Base-by-base conservation (phyloP, 2,329 filamentous ascomycete species). In the Cadophora luteo-olivacea region DNA sequence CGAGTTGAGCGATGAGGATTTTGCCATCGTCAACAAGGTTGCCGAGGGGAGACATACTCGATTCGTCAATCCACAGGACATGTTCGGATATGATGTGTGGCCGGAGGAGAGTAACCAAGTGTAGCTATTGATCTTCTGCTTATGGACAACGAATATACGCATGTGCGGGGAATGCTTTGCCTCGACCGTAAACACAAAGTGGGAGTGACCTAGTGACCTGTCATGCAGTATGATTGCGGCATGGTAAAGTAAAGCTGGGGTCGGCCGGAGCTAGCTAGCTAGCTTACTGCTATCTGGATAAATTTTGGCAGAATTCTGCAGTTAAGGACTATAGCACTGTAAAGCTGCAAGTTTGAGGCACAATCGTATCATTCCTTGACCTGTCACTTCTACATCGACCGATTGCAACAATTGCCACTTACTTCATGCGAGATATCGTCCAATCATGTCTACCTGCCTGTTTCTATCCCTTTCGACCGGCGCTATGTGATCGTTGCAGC, bases 51-150 rank as follows among this genome's bases (percentile, higher is more conserved):
- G 89, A 64, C 89, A 92, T 79, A 86, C 84, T 55, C 87, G 91
- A 41, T 92, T 93, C 75, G 90, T 93, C 70, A 92, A 93, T 82
- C 92, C 92, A 89, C 92, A 90, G 83, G 89, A 92, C 69, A 90
- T 88, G 1, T 92, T 93, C 78, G 91, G 91, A 2, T 91, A 90
- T 78, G 83, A 92, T 73, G 85, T 91, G 64, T 90, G 87, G 91
- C 4, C 88, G 88, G 3, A 83, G 86, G 79, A 87, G 86, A 61
- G 84, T 88, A 63, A 87, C 91, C 45, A 65, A 51, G 79, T 86
- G 85, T 55, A 87, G 89, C 58, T 63, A 54, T 49, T 38, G 45
- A 38, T 92, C 92, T 75, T 89, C 92, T 71, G 92, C 92, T 82
- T 92, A 92, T 90, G 36, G 92, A 91, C 83, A 29, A 32, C 45